Evolutionary conservation across 2,329 filamentous ascomycete genomes (phyloP).

Genomic region (Alternaria arbusti): DNA sequence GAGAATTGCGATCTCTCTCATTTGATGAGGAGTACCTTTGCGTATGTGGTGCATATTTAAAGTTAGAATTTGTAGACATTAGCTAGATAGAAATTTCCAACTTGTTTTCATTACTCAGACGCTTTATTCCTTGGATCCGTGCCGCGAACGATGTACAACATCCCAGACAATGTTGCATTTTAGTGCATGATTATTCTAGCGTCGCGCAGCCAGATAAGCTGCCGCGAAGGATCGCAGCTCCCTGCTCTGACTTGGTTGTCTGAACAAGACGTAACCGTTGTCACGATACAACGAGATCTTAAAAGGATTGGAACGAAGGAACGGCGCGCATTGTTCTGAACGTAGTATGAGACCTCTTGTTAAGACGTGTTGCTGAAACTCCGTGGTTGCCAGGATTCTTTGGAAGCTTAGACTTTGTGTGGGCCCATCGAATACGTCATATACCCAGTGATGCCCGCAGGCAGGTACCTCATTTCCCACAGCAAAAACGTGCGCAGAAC

Average conservation of each 20-base stretch:
- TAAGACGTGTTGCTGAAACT: background rate
- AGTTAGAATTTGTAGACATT: too few relatives aligned
- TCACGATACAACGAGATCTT: background rate
- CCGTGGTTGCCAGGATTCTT: fast-evolving
- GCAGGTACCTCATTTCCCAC: background rate
- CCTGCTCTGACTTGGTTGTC: too few relatives aligned
- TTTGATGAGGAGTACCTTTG: too few relatives aligned
- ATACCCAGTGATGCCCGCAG: background rate
- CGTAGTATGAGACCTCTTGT: background rate
- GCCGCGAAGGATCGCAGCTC: background rate
- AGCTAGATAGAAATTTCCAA: background rate
- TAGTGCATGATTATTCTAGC: background rate
- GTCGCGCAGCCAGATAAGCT: background rate
- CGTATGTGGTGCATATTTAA: too few relatives aligned
- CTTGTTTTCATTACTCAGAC: background rate
- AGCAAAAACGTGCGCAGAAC: background rate
- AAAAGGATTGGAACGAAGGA: background rate
- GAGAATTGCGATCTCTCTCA: too few relatives aligned
- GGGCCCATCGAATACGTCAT: background rate
- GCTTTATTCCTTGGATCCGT: too few relatives aligned
- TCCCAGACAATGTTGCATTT: background rate
- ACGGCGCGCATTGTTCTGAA: background rate
- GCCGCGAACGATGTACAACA: too few relatives aligned
- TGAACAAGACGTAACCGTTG: background rate
- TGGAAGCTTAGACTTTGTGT: background rate